phyloP scores from a whole-genome alignment of 2,329 filamentous ascomycete genomes.

The Mariannaea sp. region DNA sequence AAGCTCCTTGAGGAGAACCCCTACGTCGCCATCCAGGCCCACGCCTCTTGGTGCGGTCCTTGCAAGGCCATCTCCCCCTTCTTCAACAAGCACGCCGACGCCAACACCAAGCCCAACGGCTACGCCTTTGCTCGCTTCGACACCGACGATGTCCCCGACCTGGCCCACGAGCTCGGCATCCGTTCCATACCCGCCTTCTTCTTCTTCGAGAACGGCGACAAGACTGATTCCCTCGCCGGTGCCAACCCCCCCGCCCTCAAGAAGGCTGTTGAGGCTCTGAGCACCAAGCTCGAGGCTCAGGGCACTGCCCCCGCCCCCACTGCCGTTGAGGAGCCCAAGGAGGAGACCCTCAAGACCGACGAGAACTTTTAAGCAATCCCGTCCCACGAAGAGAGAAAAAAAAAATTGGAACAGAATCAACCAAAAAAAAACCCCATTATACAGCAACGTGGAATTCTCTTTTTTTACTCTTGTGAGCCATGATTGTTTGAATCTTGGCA shows the following conservation, averaged over 20 bases:
- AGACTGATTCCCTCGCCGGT: slow-evolving; percentile 50
- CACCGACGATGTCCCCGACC: slow-evolving; percentile 58
- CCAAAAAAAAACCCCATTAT: too few species aligned
- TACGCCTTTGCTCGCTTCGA: slow-evolving; percentile 64
- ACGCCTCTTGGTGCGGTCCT: slow-evolving; percentile 64
- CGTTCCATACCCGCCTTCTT: slow-evolving; percentile 64
- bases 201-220: slow-evolving; percentile 61
- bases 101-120: slow-evolving; percentile 44
- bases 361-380: slow-evolving; percentile 21
- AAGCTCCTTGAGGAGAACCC: slow-evolving; percentile 52
- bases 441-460: too few species aligned
- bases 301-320: neutral
- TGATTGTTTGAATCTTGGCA: too few species aligned
- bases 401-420: too few species aligned
- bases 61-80: slow-evolving; percentile 64
- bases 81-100: slow-evolving; percentile 54
- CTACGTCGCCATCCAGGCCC: slow-evolving; percentile 62
- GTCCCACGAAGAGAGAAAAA: neutral
- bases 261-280: slow-evolving; percentile 34
- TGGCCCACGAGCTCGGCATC: slow-evolving; percentile 56
- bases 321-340: slow-evolving; percentile 17
- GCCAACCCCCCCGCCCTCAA: slow-evolving; percentile 43
- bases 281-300: slow-evolving; percentile 36
- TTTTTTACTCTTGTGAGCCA: too few species aligned
- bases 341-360: slow-evolving; percentile 18